Evolutionary conservation across 495 filamentous ascomycete species (phyloP), one percentile per base, ranked within the genome.

Genomic region (Penicillium bovifimosum): DNA sequence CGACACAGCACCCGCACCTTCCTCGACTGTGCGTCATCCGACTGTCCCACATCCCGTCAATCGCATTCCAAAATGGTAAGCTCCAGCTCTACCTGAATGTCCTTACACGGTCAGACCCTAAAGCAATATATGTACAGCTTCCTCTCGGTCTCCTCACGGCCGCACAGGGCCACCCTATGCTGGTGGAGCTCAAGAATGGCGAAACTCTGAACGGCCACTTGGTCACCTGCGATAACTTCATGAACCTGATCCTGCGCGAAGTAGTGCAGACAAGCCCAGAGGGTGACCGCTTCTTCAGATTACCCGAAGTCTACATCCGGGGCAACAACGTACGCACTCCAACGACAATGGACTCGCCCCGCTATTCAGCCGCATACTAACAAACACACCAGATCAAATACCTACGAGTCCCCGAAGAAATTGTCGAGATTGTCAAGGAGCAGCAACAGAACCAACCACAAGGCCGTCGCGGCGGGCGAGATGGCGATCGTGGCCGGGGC

Each of bases 151-250:
- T 98, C 31, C 77, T 98, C 34, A 96, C 85, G 52, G 93, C 92
- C 62, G 92, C 93, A 48, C 90, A 96, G 77, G 95, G 95, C 81
- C 90, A 95, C 72, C 91, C 92, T 10, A 97, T 98, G 91, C 88
- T 97, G 47, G 93, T 98, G 38, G 93, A 98, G 78, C 88, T 98
- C 55, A 98, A 98, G 79, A 96, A 92, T 61, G 95, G 93, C 70
- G 95, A 97, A 69, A 97, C 92, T 0, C 77, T 97, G 42, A 98
- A 97, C 72, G 93, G 93, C 58, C 90, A 95, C 65, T 77, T 98
- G 48, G 85, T 96, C 67, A 91, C 83, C 66, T 97, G 90, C 79
- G 93, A 98, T 70, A 97, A 90, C 33, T 98, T 91, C 90, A 98
- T 98, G 93, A 98, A 98, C 70, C 71, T 98, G 43, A 96, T 92